These are phyloP conservation scores for Acrocalymma vagum DNA, from an alignment of 2,329 filamentous ascomycete genomes.

Conservation along the genomic window DNA sequence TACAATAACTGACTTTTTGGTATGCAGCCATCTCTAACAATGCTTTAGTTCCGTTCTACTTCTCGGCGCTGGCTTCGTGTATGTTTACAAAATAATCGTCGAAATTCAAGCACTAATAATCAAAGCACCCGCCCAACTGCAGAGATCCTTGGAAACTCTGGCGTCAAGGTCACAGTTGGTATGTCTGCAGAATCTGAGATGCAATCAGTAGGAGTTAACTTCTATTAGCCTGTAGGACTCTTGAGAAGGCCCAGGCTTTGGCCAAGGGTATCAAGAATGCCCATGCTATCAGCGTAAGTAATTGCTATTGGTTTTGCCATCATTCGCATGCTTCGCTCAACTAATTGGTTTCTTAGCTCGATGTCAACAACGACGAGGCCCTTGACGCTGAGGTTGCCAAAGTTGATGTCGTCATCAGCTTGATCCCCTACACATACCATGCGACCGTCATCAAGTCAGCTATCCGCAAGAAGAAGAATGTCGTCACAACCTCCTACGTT, in stretches of 20 bases:
- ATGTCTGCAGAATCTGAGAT: conserved; percentile 21
- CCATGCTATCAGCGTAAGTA: conserved; percentile 65
- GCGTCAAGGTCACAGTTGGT: conserved; percentile 67
- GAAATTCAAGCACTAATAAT: conserved; percentile 15
- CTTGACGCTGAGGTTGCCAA: conserved; percentile 83
- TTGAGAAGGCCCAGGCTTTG: conserved; percentile 79
- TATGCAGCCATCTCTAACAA: conserved; percentile 22
- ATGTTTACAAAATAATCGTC: conserved; percentile 15
- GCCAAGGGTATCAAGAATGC: conserved; percentile 74
- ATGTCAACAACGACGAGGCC: conserved; percentile 78
- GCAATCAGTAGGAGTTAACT: neutral
- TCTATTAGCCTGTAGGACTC: conserved; percentile 77
- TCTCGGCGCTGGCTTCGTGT: conserved; percentile 51
- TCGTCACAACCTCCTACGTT: conserved; percentile 94
- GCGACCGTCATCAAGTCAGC: conserved; percentile 90
- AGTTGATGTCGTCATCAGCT: conserved; percentile 73
- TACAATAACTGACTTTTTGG: conserved; percentile 2
- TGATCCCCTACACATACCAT: conserved; percentile 78
- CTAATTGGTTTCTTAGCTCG: conserved; percentile 64
- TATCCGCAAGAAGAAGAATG: conserved; percentile 92
- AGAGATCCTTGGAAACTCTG: conserved; percentile 65
- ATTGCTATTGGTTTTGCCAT: too few species aligned
- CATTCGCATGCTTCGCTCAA: neutral
- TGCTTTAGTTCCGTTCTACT: conserved; percentile 44
- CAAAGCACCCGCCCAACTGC: conserved; percentile 62